Evolutionary conservation across 1,284 basidiomycete genomes (phyloP).

Genomic region (Ganoderma lucidum): DNA sequence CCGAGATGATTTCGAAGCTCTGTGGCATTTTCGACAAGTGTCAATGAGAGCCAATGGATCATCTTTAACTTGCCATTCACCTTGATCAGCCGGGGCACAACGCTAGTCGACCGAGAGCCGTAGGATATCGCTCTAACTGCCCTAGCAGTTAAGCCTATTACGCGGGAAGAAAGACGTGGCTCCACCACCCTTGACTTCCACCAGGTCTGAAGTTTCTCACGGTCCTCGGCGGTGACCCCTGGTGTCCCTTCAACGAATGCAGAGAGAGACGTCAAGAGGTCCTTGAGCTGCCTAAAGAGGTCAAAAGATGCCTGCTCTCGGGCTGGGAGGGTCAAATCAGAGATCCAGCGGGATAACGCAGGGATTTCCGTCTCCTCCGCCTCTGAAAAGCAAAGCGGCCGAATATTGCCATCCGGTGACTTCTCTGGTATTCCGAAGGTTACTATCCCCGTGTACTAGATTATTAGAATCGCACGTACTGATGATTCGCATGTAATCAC

Average conservation of each 20-base stretch:
- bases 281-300: neutral
- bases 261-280: neutral
- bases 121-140: neutral
- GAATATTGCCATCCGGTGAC: neutral
- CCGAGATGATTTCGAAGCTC: neutral
- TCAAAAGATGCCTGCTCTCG: conserved; percentile 2
- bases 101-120: neutral
- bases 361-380: conserved; percentile 12
- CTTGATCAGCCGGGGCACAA: neutral
- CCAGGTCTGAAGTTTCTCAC: neutral
- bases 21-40: neutral
- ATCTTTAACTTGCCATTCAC: neutral
- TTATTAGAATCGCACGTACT: neutral
- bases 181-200: conserved; percentile 4
- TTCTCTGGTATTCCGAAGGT: conserved; percentile 1
- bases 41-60: neutral
- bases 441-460: neutral
- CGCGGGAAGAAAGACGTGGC: too few species aligned
- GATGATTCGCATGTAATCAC: conserved; percentile 1
- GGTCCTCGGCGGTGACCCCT: conserved; percentile 8
- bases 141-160: neutral
- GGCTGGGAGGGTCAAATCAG: conserved; percentile 5
- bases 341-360: conserved; percentile 10
- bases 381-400: neutral
- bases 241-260: neutral